A percentile compares a stretch with the other conserved stretches of the same genome.
Evolutionary conservation across 23 red algal species (phyloP).

Genomic region (Chondrus crispus): DNA sequence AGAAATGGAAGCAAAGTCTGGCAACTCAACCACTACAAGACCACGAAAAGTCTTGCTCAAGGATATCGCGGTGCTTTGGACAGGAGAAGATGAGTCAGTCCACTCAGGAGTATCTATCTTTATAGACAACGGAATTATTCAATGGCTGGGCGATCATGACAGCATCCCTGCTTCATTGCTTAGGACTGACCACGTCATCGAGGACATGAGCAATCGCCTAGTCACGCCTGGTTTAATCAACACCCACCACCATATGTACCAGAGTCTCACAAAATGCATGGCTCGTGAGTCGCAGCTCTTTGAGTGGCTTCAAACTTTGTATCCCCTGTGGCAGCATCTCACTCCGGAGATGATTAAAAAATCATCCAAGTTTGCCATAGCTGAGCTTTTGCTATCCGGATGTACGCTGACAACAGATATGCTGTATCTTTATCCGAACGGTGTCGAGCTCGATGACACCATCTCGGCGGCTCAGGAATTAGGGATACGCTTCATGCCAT

Average conservation of each 20-base stretch:
- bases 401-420: conserved; percentile 49
- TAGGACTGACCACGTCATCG: conserved; percentile 8
- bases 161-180: conserved; percentile 18
- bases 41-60: conserved; percentile 30
- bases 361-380: conserved; percentile 39
- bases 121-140: conserved; percentile 44
- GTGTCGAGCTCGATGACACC: conserved; percentile 39
- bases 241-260: conserved; percentile 63
- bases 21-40: no score
- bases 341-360: conserved; percentile 52
- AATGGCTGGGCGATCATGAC: conserved; percentile 42
- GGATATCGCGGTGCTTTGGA: conserved; percentile 53
- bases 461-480: conserved; percentile 39
- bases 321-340: conserved; percentile 43
- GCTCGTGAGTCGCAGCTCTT: conserved; percentile 34
- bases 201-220: conserved; percentile 45
- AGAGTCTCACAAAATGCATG: conserved; percentile 49
- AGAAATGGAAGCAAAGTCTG: no score
- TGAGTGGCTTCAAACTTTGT: conserved; percentile 36
- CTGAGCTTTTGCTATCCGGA: conserved; percentile 41
- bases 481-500: conserved; percentile 46
- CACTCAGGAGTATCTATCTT: conserved; percentile 31
- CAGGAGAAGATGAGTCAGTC: conserved; percentile 15
- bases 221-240: conserved; percentile 44
- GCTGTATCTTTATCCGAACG: conserved; percentile 46